phyloP scores from a whole-genome alignment of 177 flowering plant genomes.

The Vitis hybrid region DNA sequence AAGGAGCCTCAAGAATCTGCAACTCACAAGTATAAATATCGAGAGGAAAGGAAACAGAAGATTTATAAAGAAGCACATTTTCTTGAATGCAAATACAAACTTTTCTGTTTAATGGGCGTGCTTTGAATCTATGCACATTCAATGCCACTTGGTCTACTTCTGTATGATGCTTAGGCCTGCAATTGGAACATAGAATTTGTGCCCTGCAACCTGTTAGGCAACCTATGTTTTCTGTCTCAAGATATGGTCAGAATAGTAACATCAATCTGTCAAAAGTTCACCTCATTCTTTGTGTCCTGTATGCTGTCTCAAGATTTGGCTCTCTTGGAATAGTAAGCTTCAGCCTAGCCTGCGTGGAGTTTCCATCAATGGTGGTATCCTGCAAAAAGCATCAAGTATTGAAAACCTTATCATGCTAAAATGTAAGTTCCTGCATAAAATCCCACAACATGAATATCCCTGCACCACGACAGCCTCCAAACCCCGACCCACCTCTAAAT shows the following conservation, averaged over 20 bases:
- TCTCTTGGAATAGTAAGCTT: slow-evolving; percentile 82
- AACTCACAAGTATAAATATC: slow-evolving; percentile 3
- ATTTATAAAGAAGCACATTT: background rate
- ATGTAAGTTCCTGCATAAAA: background rate
- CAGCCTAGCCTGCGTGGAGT: slow-evolving; percentile 31
- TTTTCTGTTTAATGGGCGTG: slow-evolving; percentile 68
- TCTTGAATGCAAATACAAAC: slow-evolving; percentile 28
- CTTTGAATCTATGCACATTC: slow-evolving; percentile 45
- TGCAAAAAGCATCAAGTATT: slow-evolving; percentile 21
- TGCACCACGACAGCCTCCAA: too few relatives aligned
- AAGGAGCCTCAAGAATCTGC: slow-evolving; percentile 84
- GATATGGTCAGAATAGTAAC: background rate
- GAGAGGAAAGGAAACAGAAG: background rate
- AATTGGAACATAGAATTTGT: slow-evolving; percentile 5
- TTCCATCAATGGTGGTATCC: slow-evolving; percentile 44
- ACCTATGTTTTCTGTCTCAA: background rate
- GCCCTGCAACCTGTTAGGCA: background rate
- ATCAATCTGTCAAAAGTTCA: slow-evolving; percentile 15
- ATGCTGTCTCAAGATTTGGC: slow-evolving; percentile 82
- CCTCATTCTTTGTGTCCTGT: slow-evolving; percentile 72
- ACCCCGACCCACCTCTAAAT: background rate
- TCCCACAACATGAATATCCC: background rate
- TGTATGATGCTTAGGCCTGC: slow-evolving; percentile 48
- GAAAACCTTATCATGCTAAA: background rate
- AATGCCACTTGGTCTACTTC: slow-evolving; percentile 21